These are phyloP conservation scores for Kwoniella sp. DNA, from an alignment of 768 basidiomycete species.

Conservation along the genomic window DNA sequence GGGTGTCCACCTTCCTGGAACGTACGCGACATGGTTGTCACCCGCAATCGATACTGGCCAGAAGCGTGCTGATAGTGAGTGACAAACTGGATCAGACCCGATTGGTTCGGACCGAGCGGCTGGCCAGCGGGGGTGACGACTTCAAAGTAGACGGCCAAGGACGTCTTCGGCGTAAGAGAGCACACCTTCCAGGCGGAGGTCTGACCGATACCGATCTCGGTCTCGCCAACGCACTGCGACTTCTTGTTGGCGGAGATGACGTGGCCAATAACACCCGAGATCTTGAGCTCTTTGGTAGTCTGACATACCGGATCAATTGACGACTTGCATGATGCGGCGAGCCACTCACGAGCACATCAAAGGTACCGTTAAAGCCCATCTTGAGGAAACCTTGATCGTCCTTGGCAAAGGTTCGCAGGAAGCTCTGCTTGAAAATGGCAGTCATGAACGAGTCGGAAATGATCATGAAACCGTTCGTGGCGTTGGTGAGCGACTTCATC, in stretches of 20 bases:
- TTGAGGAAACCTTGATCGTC: conserved; percentile 85
- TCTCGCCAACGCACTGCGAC: conserved; percentile 92
- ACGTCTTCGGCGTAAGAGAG: conserved; percentile 76
- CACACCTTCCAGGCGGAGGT: conserved; percentile 99
- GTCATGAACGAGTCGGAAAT: conserved; percentile 95
- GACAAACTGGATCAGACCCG: conserved; percentile 94
- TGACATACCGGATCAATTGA: conserved; percentile 44
- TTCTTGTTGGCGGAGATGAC: conserved; percentile 97
- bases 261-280: conserved; percentile 95
- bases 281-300: conserved; percentile 98
- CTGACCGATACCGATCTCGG: conserved; percentile 97
- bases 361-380: conserved; percentile 99
- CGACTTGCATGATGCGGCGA: neutral
- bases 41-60: conserved; percentile 88
- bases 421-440: conserved; percentile 97
- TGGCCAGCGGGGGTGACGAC: conserved; percentile 97
- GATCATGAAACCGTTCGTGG: conserved; percentile 93
- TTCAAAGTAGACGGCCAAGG: conserved; percentile 93
- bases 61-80: conserved; percentile 97
- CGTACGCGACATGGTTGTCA: conserved; percentile 96
- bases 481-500: conserved; percentile 94
- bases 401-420: conserved; percentile 86
- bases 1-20: conserved; percentile 98
- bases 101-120: conserved; percentile 71
- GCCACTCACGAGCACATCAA: conserved; percentile 79